Conservation (phyloP, 352 stramenopile species). For the Thalassiosira exigua region DNA sequence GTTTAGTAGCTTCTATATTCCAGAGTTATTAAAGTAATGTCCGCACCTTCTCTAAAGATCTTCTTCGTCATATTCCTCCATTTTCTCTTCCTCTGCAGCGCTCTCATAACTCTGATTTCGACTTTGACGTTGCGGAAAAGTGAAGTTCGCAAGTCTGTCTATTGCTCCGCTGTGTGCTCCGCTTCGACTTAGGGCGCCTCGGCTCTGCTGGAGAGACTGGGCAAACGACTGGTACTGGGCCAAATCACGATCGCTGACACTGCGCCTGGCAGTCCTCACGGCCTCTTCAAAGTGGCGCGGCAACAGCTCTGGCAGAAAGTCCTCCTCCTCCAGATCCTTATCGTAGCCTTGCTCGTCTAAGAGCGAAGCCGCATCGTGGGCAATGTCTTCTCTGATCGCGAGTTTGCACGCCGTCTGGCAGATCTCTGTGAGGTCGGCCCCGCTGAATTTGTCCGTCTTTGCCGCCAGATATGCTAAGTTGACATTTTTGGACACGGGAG, state of each 20-base stretch:
- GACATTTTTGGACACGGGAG: conserved; percentile 95
- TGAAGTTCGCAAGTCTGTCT: conserved; percentile 96
- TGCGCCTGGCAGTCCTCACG: conserved; percentile 95
- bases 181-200: conserved; percentile 93
- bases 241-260: conserved; percentile 97
- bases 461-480: conserved; percentile 96
- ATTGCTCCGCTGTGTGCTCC: conserved; percentile 86
- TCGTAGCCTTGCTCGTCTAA: conserved; percentile 90
- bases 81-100: neutral
- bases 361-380: conserved; percentile 95
- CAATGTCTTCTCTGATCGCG: conserved; percentile 97
- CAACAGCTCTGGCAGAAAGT: conserved; percentile 94
- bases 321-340: conserved; percentile 92
- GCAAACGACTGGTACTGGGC: conserved; percentile 92
- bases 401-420: conserved; percentile 98
- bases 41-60: neutral
- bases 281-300: conserved; percentile 97
- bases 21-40: neutral
- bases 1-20: neutral
- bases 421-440: conserved; percentile 98
- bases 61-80: neutral
- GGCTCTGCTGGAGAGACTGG: conserved; percentile 92
- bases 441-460: conserved; percentile 97
- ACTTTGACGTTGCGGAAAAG: conserved; percentile 85
- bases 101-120: neutral